phyloP scores from a whole-genome alignment of 306 rosid genomes.

The Delonix regia region DNA sequence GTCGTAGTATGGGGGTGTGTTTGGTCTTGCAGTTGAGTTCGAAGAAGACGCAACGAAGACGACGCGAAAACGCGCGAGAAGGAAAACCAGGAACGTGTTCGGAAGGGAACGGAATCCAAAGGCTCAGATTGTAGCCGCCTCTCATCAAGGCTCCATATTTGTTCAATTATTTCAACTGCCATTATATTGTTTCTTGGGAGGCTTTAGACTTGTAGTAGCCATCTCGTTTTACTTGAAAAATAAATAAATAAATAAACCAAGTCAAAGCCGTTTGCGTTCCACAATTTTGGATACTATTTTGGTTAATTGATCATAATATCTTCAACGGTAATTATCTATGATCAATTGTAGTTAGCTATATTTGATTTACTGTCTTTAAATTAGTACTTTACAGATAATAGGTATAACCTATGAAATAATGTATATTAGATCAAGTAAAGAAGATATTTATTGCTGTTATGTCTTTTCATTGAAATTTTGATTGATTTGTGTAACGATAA shows the following conservation, averaged over 20 bases:
- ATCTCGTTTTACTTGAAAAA: neutral
- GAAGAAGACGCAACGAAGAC: constrained; percentile 58
- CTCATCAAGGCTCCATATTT: constrained; percentile 46
- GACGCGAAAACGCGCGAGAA: constrained; percentile 64
- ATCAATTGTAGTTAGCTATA: too few species aligned
- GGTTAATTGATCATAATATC: too few species aligned
- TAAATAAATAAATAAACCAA: neutral
- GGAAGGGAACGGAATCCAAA: constrained; percentile 20
- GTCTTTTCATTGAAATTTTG: neutral
- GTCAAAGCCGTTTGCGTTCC: neutral
- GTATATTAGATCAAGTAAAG: neutral
- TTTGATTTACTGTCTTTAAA: too few species aligned
- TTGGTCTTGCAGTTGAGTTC: constrained; percentile 36
- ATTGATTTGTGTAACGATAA: neutral
- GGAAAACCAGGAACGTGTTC: constrained; percentile 4
- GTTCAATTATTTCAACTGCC: constrained; percentile 61
- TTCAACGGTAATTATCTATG: too few species aligned
- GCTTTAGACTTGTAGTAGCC: neutral
- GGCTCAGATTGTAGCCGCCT: constrained; percentile 74
- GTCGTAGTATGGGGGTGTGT: neutral
- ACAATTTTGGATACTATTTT: too few species aligned
- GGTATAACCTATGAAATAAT: neutral
- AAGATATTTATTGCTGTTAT: neutral
- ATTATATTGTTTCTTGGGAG: neutral
- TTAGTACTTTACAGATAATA: too few species aligned